phyloP scores from a whole-genome alignment of 805 yeast genomes.

The Cyberlindnera misumaiensis region DNA sequence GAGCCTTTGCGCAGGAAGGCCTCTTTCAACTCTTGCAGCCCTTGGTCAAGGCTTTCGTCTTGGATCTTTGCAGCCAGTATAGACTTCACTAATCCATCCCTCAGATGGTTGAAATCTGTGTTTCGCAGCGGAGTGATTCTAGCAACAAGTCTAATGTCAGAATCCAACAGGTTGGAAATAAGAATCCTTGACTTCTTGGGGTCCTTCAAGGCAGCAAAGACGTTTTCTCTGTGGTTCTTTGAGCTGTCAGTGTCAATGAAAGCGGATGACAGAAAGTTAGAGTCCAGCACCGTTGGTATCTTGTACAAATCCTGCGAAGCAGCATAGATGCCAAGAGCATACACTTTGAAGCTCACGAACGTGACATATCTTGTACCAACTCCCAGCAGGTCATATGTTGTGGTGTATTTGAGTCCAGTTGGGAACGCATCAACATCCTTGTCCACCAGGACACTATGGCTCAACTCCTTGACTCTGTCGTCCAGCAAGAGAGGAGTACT shows the following conservation, averaged over 20 bases:
- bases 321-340: conserved; percentile 78
- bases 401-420: conserved; percentile 21
- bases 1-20: conserved; percentile 61
- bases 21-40: conserved; percentile 59
- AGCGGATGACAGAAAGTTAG: conserved; percentile 32
- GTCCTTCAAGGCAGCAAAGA: conserved; percentile 41
- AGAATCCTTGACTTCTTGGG: conserved; percentile 45
- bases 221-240: conserved; percentile 33
- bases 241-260: conserved; percentile 28
- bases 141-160: conserved; percentile 57
- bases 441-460: conserved; percentile 38
- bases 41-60: conserved; percentile 43
- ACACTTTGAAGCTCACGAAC: conserved; percentile 74
- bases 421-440: conserved; percentile 38
- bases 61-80: conserved; percentile 56
- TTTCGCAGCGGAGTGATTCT: conserved; percentile 82
- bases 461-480: conserved; percentile 6
- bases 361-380: conserved; percentile 81
- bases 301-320: conserved; percentile 48
- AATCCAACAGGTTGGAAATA: conserved; percentile 48
- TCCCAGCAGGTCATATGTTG: conserved; percentile 56
- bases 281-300: conserved; percentile 35
- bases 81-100: conserved; percentile 84
- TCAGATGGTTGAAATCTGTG: conserved; percentile 84
- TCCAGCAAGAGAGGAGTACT: conserved; percentile 8